These are phyloP conservation scores for Cyclotella baltica DNA, from an alignment of 108 stramenopile species.

Conservation along the genomic window DNA sequence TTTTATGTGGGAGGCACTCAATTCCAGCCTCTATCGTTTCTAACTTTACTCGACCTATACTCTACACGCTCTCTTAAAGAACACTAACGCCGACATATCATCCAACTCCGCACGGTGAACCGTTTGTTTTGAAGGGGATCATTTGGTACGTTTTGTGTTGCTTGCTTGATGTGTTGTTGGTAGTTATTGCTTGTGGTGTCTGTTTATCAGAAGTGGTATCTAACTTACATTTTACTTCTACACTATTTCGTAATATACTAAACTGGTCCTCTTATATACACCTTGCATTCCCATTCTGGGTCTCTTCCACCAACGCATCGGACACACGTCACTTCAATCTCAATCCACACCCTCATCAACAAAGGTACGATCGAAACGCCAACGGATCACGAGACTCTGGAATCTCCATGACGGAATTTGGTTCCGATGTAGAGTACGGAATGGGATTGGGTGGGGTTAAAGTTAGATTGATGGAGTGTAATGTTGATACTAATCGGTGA, in stretches of 20 bases:
- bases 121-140: background rate
- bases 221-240: no score
- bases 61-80: no score
- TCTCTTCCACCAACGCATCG: background rate
- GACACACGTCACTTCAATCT: background rate
- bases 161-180: no score
- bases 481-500: background rate
- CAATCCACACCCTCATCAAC: background rate
- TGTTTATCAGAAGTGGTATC: background rate
- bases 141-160: conserved; percentile 8
- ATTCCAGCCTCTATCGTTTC: no score
- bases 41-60: no score
- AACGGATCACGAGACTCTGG: background rate
- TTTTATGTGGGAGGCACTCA: no score
- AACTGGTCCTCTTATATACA: background rate
- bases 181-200: background rate
- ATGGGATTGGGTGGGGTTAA: background rate
- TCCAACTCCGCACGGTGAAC: conserved; percentile 4
- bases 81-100: background rate
- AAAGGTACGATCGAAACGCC: conserved; percentile 9
- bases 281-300: background rate
- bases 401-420: background rate
- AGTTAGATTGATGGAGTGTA: background rate
- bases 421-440: background rate
- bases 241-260: background rate